Base-by-base conservation (phyloP, 345 rosid genomes). In the Ricinus communis region DNA sequence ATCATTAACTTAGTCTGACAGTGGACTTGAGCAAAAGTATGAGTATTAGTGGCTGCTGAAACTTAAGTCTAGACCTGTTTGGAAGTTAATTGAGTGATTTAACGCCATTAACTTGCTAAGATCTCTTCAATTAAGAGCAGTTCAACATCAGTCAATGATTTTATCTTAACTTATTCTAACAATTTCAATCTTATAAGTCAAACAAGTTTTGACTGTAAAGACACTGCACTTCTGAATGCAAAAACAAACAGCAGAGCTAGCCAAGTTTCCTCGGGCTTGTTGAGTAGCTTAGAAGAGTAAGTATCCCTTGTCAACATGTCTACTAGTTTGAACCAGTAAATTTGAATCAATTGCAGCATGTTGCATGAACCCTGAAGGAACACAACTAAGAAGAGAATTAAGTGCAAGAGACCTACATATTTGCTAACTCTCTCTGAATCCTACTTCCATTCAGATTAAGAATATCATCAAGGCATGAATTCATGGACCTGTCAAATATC, bases 391-490 rank as follows among this genome's bases (percentile, higher is more conserved):
- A 72, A 43, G 50, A 65, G 70, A 65, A 77, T 19, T 47, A 53
- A 9, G 53, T 5, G 56, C n/a, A 64, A 61, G 68, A 53, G 64
- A 71, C 90, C 66, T 85, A 88, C 98, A 93, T 84, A 71, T 80
- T 84, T 60, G 91, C 96, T 57, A 91, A 83, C 77, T 83, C 93
- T 79, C 70, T 81, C 81, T 88, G 91, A 69, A 90, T 80, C 56
- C 77, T 82, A 64, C 83, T 91, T 63, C 93, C 93, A 60, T 90
- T 86, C 73, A 78, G 77, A 36, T 74, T 71, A 77, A 93, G 91
- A 79, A 91, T 82, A 77, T 74, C 68, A 71, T 91, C 96, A 71
- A 80, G 77, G 64, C 75, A 84, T 19, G 87, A 80, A 56, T 80
- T 77, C 1, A 83, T 65, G n/a, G 85, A 82, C 59, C 73, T 80